Conservation (phyloP, 495 filamentous ascomycete genomes). For the Lepraria neglecta region DNA sequence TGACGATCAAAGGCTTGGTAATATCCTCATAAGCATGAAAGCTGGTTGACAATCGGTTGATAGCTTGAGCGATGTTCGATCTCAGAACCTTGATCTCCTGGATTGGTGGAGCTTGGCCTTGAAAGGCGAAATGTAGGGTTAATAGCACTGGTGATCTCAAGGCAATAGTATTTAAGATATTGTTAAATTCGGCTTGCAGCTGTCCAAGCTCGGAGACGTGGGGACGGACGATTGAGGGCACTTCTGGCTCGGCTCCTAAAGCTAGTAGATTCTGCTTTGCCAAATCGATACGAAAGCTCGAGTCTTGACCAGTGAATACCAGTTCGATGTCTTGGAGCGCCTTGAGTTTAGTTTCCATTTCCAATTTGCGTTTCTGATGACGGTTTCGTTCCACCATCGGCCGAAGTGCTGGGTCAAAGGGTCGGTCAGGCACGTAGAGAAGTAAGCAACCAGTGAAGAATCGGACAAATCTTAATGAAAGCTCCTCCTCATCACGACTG, state of each 20-base stretch:
- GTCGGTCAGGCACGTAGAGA: constrained; percentile 78
- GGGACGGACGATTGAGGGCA: constrained; percentile 69
- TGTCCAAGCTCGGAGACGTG: constrained; percentile 55
- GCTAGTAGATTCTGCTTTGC: constrained; percentile 51
- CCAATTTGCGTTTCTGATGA: constrained; percentile 49
- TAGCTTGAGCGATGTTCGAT: constrained; percentile 65
- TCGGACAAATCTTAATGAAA: constrained; percentile 30
- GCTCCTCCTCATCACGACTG: background rate
- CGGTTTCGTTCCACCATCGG: constrained; percentile 64
- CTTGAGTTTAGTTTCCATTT: constrained; percentile 50
- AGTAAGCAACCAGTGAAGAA: constrained; percentile 61
- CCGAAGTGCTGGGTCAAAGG: constrained; percentile 78
- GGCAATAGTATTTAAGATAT: constrained; percentile 61
- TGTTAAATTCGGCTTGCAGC: constrained; percentile 78
- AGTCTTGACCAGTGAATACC: constrained; percentile 59
- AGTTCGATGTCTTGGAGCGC: constrained; percentile 60
- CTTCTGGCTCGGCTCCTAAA: constrained; percentile 56
- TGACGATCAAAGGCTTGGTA: constrained; percentile 67
- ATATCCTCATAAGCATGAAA: constrained; percentile 81
- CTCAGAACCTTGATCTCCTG: constrained; percentile 54
- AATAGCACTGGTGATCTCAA: constrained; percentile 41
- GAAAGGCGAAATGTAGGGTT: background rate
- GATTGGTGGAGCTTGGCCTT: constrained; percentile 26
- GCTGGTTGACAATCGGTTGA: constrained; percentile 54
- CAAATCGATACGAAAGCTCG: constrained; percentile 54